Evolutionary conservation across 768 basidiomycete species (phyloP).

Genomic region (Punctularia strigosozonata): DNA sequence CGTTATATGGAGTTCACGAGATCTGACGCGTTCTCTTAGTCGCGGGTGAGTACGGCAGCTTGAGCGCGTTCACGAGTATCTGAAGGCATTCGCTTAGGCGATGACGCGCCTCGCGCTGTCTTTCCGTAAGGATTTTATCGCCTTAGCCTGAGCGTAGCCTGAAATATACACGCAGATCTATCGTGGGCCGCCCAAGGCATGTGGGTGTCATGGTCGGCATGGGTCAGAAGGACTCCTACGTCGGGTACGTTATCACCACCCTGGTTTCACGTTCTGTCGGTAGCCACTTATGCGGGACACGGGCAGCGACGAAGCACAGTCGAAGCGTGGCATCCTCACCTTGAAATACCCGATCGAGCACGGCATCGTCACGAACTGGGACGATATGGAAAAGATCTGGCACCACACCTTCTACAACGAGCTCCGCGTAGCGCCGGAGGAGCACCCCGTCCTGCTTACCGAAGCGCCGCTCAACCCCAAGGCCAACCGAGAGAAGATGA

Average conservation of each 20-base stretch:
- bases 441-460: constrained; percentile 62
- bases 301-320: constrained; percentile 80
- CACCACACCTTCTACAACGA: constrained; percentile 92
- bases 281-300: constrained; percentile 7
- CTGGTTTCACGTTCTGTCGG: constrained; percentile 6
- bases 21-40: constrained; percentile 28
- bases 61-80: background rate
- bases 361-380: constrained; percentile 97
- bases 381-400: constrained; percentile 99
- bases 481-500: constrained; percentile 66
- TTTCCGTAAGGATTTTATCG: constrained; percentile 56
- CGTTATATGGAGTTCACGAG: constrained; percentile 10
- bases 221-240: constrained; percentile 94
- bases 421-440: constrained; percentile 67
- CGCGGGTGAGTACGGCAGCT: constrained; percentile 36
- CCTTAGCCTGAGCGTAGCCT: constrained; percentile 4
- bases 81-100: constrained; percentile 39
- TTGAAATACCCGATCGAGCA: constrained; percentile 92
- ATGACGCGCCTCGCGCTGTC: constrained; percentile 93
- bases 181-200: constrained; percentile 91
- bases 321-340: constrained; percentile 90
- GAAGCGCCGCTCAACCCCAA: constrained; percentile 69
- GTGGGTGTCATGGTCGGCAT: constrained; percentile 96
- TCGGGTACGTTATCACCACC: constrained; percentile 49
- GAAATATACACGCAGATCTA: constrained; percentile 40